Percentiles rank a stretch among this genome's conserved stretches.
These are phyloP conservation scores for Globisporangium carolinianum DNA, from an alignment of 352 stramenopile genomes.

Conservation along the genomic window DNA sequence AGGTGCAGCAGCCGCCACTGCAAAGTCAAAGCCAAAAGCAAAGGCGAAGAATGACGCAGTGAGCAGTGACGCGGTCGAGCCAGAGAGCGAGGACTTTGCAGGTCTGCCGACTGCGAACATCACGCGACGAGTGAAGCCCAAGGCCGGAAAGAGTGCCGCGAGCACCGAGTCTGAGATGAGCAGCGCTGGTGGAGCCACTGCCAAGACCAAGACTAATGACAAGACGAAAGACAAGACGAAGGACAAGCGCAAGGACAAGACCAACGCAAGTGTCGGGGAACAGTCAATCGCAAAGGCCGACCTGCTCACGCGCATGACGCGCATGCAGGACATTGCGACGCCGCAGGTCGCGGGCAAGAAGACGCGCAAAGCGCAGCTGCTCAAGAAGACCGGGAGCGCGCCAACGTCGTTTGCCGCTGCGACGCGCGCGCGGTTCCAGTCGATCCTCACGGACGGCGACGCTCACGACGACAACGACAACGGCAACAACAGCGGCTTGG, in stretches of 20 bases:
- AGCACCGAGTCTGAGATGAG: no score
- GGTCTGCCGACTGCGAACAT: slow-evolving; percentile 9
- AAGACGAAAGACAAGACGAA: neutral
- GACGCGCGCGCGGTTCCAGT: slow-evolving; percentile 44
- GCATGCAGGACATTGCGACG: slow-evolving; percentile 57
- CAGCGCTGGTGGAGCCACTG: no score
- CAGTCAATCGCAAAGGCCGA: slow-evolving; percentile 41
- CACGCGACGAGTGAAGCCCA: slow-evolving; percentile 10
- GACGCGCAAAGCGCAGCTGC: slow-evolving; percentile 18
- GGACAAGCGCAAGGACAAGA: slow-evolving; percentile 5
- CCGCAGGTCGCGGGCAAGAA: slow-evolving; percentile 62
- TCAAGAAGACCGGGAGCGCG: slow-evolving; percentile 19
- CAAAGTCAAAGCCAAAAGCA: slow-evolving; percentile 1
- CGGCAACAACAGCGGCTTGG: slow-evolving; percentile 9
- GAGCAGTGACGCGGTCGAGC: neutral
- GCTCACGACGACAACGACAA: neutral
- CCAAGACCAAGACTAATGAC: neutral
- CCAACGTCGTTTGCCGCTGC: slow-evolving; percentile 14
- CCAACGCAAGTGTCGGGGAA: slow-evolving; percentile 24
- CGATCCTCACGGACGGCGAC: slow-evolving; percentile 17
- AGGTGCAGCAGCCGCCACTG: neutral
- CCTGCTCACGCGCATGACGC: slow-evolving; percentile 37
- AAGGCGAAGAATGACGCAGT: neutral
- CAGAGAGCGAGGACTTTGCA: slow-evolving; percentile 11
- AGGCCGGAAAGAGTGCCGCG: neutral